A percentile compares a stretch with the other conserved stretches of the same genome.
Conservation (phyloP, 768 basidiomycete genomes). For the Kwoniella sp. region DNA sequence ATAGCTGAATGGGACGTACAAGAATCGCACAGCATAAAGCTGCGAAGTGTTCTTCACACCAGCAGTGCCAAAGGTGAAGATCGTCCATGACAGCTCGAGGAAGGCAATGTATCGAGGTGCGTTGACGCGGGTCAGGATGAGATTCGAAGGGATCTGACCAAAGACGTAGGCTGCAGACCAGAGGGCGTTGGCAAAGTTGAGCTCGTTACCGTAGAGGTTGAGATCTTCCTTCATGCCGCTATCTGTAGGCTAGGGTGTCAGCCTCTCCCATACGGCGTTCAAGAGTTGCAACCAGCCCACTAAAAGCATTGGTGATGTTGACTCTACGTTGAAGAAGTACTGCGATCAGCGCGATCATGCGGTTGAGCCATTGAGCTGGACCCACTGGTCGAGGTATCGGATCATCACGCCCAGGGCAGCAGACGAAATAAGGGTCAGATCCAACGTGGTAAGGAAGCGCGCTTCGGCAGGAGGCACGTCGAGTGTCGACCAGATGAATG, state of each 20-base stretch:
- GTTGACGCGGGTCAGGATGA: conserved; percentile 25
- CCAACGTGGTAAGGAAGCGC: conserved; percentile 29
- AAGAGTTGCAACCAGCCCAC: conserved; percentile 7
- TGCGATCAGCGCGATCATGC: not conserved
- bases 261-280: conserved; percentile 3
- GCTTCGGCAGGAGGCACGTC: conserved; percentile 28
- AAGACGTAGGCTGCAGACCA: conserved; percentile 38
- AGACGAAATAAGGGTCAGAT: conserved; percentile 30
- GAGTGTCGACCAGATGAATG: conserved; percentile 30
- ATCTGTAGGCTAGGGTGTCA: not conserved
- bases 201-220: conserved; percentile 32
- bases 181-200: conserved; percentile 38
- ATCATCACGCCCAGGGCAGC: conserved; percentile 36
- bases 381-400: conserved; percentile 36
- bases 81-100: conserved; percentile 33
- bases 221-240: conserved; percentile 45
- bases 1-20: conserved; percentile 19
- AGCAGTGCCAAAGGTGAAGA: conserved; percentile 30
- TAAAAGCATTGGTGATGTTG: conserved; percentile 41
- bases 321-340: conserved; percentile 11
- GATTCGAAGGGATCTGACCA: conserved; percentile 34
- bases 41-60: conserved; percentile 27
- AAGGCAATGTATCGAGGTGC: conserved; percentile 34
- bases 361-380: not conserved
- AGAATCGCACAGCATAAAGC: conserved; percentile 34